A percentile compares a stretch with the other conserved stretches of the same genome.
These are phyloP conservation scores for Chimonanthus salicifolius DNA, from an alignment of 164 flowering plant species.

Conservation along the genomic window DNA sequence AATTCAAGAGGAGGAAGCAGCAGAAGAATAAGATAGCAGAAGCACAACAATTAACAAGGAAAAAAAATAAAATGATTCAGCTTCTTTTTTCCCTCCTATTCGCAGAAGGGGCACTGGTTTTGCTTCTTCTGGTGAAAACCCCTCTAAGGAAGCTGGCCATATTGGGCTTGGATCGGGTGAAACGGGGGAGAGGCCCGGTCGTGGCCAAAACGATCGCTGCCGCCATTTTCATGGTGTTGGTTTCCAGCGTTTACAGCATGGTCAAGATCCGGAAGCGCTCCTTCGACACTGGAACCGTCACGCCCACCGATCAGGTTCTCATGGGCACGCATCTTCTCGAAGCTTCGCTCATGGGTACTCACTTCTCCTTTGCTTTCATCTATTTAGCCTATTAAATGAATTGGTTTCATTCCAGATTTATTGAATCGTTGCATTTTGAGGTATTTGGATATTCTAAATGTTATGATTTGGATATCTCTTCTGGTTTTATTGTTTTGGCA, in stretches of 20 bases:
- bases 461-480: too few species aligned
- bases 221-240: conserved; percentile 42
- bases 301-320: conserved; percentile 86
- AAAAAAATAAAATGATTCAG: conserved; percentile 53
- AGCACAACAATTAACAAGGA: neutral
- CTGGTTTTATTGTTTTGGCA: too few species aligned
- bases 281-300: conserved; percentile 36
- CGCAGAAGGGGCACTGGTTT: conserved; percentile 48
- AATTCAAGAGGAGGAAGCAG: neutral
- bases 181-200: conserved; percentile 72
- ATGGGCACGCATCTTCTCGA: conserved; percentile 66
- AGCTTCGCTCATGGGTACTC: conserved; percentile 81
- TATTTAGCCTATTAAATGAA: neutral
- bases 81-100: conserved; percentile 50
- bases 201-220: conserved; percentile 66
- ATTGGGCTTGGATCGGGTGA: conserved; percentile 65
- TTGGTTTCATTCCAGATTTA: neutral
- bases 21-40: too few species aligned
- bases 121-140: conserved; percentile 54
- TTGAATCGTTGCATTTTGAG: neutral
- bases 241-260: conserved; percentile 50
- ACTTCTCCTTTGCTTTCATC: neutral
- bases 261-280: conserved; percentile 52
- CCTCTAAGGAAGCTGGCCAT: conserved; percentile 74
- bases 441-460: neutral